Evolutionary conservation across 768 basidiomycete genomes (phyloP).

Genomic region (Suillus sp.): DNA sequence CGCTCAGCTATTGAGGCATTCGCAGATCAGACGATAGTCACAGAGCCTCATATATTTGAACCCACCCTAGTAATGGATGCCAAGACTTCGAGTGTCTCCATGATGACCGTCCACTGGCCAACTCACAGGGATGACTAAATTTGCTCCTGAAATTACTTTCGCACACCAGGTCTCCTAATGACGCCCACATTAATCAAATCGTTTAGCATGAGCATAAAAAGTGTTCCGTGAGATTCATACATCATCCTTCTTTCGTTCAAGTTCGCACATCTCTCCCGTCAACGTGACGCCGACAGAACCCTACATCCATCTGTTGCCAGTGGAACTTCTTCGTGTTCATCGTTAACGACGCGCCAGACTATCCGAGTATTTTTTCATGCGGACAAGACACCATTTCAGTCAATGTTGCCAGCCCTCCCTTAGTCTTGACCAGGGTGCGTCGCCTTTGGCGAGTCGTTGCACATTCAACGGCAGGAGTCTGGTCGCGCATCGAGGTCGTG

Average conservation of each 20-base stretch:
- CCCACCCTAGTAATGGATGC: conserved; percentile 57
- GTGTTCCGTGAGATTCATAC: not conserved
- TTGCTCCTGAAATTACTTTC: not conserved
- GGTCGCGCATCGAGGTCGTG: not conserved
- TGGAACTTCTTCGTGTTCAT: not conserved
- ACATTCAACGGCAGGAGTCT: not conserved
- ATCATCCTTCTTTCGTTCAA: not conserved
- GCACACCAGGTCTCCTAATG: not conserved
- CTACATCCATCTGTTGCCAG: not conserved
- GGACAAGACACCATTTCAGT: not conserved
- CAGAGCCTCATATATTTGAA: not conserved
- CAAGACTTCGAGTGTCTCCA: conserved; percentile 56
- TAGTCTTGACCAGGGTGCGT: not conserved
- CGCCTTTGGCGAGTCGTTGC: not conserved
- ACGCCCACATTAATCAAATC: not conserved
- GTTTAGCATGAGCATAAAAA: not conserved
- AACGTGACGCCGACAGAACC: not conserved
- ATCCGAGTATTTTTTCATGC: not conserved
- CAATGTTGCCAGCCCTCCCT: not conserved
- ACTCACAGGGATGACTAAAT: not conserved
- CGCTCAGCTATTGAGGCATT: conserved; percentile 54
- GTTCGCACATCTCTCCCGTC: not conserved
- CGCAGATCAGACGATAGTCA: conserved; percentile 11
- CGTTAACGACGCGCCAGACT: not conserved
- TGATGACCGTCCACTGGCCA: conserved; percentile 22